These are phyloP conservation scores for Physcomitrellopsis africana DNA, from an alignment of 225 moss, liverwort and hornwort genomes.

Conservation along the genomic window DNA sequence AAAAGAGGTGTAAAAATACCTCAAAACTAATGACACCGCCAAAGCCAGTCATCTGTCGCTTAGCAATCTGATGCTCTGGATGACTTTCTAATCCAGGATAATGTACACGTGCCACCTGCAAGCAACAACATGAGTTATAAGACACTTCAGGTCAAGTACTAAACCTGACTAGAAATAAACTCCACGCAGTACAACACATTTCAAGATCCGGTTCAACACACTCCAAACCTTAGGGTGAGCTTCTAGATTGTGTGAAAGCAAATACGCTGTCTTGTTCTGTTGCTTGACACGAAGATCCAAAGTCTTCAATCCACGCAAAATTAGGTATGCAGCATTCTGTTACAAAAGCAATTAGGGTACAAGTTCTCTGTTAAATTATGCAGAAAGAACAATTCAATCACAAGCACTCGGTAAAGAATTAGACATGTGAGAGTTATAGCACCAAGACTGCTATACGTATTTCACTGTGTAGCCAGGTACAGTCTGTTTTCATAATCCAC, in stretches of 20 bases:
- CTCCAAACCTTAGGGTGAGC: slow-evolving; percentile 75
- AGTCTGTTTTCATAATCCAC: slow-evolving; percentile 1
- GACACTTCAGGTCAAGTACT: not conserved
- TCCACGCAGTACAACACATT: not conserved
- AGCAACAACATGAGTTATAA: not conserved
- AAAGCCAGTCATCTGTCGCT: slow-evolving; percentile 96
- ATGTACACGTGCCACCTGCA: slow-evolving; percentile 95
- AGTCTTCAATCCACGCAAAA: slow-evolving; percentile 96
- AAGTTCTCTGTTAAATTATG: no score
- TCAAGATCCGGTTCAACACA: not conserved
- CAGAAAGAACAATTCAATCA: no score
- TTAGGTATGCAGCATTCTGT: slow-evolving; percentile 95
- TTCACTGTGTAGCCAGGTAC: no score
- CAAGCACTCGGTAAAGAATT: no score
- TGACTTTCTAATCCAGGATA: slow-evolving; percentile 99
- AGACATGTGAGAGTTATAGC: no score
- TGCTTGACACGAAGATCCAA: slow-evolving; percentile 87
- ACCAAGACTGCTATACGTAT: no score
- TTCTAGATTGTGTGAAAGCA: slow-evolving; percentile 77
- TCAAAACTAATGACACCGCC: slow-evolving; percentile 99
- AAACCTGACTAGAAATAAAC: not conserved
- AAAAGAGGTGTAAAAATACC: slow-evolving; percentile 40
- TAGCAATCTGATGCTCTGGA: slow-evolving; percentile 97
- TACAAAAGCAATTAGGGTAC: not conserved
- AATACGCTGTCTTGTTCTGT: slow-evolving; percentile 78